Evolutionary conservation across 2,329 filamentous ascomycete species (phyloP), one percentile per base, ranked within the genome.

Genomic region (Mariannaea elegans): DNA sequence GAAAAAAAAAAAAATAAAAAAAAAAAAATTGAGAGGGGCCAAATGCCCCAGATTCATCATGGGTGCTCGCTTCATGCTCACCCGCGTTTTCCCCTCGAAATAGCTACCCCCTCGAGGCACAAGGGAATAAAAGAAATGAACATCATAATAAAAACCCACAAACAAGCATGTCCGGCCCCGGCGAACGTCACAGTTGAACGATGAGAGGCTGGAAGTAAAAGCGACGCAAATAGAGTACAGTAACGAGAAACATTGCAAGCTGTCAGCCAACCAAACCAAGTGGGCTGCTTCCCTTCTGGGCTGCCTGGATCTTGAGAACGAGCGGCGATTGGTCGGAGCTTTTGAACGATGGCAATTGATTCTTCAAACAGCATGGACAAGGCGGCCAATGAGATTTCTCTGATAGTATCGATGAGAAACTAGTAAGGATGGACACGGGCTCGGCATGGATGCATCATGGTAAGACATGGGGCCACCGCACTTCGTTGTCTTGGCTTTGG

Each of bases 261-360:
- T 29, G 29, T 36, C 21, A 41, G 39, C 39, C 50, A 53, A 53
- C 50, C 38, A 36, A 13, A 49, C n/a, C 31, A 29, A 23, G 53
- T 49, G 44, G 42, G 14, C 12, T 46, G 41, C 59, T 69, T 65
- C 38, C 60, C 59, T 56, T 62, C 59, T 52, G 49, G 56, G 48
- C 16, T 44, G 53, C 32, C 38, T 27, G 44, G 51, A 57, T 23
- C 42, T 39, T 41, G 45, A 56, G 38, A 44, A 27, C 38, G 19
- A 31, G 29, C 45, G 27, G 39, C 13, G 45, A 71, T 71, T 71
- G 68, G 68, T 23, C 38, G 39, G 44, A 21, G 42, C 14, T 29
- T 47, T 44, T 66, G 48, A 47, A 66, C 61, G 65, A 71, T 71
- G 68, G 58, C 68, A 71, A 71, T 71, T 71, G 59, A 71, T 71